Base-by-base conservation (phyloP, 1,284 basidiomycete genomes). In the Anthracocystis walkeri region DNA sequence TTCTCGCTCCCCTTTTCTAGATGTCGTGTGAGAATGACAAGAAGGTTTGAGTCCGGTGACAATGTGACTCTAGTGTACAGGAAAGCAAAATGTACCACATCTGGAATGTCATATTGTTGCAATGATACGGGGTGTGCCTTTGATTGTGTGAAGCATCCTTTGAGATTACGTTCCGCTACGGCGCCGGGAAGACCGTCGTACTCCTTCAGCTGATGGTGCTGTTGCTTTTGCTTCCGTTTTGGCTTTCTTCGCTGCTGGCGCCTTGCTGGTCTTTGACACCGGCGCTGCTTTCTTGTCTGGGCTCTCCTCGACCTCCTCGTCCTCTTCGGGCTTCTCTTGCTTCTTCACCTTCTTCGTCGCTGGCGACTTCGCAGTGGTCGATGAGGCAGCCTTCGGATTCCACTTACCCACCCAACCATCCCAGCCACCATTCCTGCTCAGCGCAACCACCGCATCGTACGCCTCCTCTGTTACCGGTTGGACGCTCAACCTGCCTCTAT, bases 401-500 rank as follows among this genome's bases (percentile, higher is more conserved):
- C 80, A 82, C 45, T 82, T 82, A 1, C 72, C 80, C 2, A 56
- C 33, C 81, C 82, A 82, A 6, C 71, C 65, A 5, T 86, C 84
- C 84, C 87, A 89, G 0, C 88, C 88, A 0, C 95, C 95, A 31
- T 88, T 88, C 54, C 90, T 88, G 0, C 93, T 92, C 54, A 98
- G 85, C 50, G 87, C 78, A 11, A 87, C 84, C 18, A 97, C 89
- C 1, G 90, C 89, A 21, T 89, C 87, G 89, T 91, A 98, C 0
- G 93, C 92, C 11, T 85, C 87, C 63, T 89, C 86, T 29, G 89
- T 87, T 1, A 96, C 94, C 3, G 90, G 89, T 86, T 97, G 81
- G 45, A 94, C 92, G 85, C 94, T 96, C 54, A 98, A 88, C 54
- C 96, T 88, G 1, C 95, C 94, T 8, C 93, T 89, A 21, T 89